Evolutionary conservation across 2,329 filamentous ascomycete species (phyloP), one percentile per base, ranked within the genome.

Genomic region (Aspergillus neoniger): DNA sequence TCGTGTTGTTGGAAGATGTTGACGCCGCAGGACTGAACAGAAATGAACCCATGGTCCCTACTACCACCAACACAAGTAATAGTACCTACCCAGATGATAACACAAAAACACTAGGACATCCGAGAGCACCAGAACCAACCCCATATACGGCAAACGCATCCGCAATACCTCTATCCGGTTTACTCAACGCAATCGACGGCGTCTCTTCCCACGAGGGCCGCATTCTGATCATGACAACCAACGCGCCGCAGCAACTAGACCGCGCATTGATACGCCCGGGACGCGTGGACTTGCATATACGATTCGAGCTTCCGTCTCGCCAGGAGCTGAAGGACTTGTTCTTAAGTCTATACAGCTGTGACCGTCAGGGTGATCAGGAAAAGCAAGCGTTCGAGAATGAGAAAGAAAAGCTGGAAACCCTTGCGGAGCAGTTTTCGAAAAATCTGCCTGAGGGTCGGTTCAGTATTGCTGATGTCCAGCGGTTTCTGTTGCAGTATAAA

Each of bases 1-100:
- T 91, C 9, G 84, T 91, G 1, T 77, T 90, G 0, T 74, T 91
- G 0, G 88, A 91, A 70, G 88, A 91, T 64, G 88, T 91, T 58
- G 88, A 91, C 68, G 30, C 30, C 30, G 30, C 21, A 50, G 4
- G 47, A 1, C 23, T n/a, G 47, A 15, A 36, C 19, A 28, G 28
- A 32, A 12, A 52, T 32, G 30, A 8, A 17, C n/a, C 19, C n/a
- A n/a, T n/a, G 25, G 7, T 28, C 23, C 12, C 15, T 8, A 4
- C 28, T 10, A 28, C 19, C n/a, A 23, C 14, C 21, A 25, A n/a
- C 14, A 28, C 8, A 25, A 50, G 9, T 10, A 6, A 50, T 14
- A n/a, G 28, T 3, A 14, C 12, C 21, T 15, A 5, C 5, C 9
- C 3, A 17, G 15, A n/a, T 23, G 0, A 30, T 41, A 7, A 1